Conservation (phyloP, 176 grass and related monocot genomes). For the Echinochloa phyllopogon region DNA sequence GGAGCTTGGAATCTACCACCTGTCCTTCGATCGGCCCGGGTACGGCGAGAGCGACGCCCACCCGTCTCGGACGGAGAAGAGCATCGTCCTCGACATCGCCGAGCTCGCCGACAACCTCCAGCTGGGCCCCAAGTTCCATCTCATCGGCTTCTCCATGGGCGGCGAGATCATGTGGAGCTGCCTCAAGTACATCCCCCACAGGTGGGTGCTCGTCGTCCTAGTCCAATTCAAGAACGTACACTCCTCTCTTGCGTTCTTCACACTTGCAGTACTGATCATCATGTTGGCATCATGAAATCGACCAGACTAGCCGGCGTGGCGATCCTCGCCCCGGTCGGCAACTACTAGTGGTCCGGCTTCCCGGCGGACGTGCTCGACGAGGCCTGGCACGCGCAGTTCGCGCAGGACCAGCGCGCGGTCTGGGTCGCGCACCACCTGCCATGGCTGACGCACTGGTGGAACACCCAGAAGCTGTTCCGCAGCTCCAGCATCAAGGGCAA, state of each 20-base stretch:
- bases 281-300: background rate
- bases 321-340: constrained; percentile 62
- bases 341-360: constrained; percentile 80
- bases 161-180: constrained; percentile 82
- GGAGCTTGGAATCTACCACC: constrained; percentile 36
- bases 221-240: background rate
- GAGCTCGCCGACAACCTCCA: constrained; percentile 73
- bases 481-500: constrained; percentile 35
- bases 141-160: constrained; percentile 77
- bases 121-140: constrained; percentile 72
- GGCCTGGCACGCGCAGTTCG: constrained; percentile 62
- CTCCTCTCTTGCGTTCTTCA: background rate
- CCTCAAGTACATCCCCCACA: constrained; percentile 79
- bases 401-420: constrained; percentile 66
- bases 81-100: constrained; percentile 61
- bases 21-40: constrained; percentile 62
- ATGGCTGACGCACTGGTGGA: constrained; percentile 93
- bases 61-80: constrained; percentile 54
- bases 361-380: constrained; percentile 60
- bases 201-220: constrained; percentile 32
- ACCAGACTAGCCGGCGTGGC: constrained; percentile 66
- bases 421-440: constrained; percentile 73
- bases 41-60: constrained; percentile 80
- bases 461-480: constrained; percentile 71
- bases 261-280: background rate